phyloP scores from a whole-genome alignment of 495 filamentous ascomycete species.

The Mycothermus thermophilus region DNA sequence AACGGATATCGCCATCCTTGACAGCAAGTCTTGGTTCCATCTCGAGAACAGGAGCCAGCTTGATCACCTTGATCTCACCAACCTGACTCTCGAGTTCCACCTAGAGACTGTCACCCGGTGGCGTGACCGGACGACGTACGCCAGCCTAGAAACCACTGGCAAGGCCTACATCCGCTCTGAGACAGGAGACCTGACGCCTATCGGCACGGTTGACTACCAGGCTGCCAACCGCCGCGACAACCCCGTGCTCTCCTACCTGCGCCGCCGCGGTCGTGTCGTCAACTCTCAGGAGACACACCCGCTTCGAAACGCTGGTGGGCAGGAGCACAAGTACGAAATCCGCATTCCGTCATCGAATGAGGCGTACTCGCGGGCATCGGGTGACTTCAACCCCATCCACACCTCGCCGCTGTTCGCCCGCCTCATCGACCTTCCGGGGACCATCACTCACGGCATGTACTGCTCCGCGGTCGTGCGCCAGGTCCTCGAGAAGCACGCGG shows the following conservation, averaged over 20 bases:
- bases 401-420: constrained; percentile 87
- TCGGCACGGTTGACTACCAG: constrained; percentile 87
- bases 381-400: constrained; percentile 97
- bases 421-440: constrained; percentile 86
- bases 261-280: constrained; percentile 79
- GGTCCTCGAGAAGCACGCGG: constrained; percentile 93
- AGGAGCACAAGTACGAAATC: constrained; percentile 75
- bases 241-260: constrained; percentile 88
- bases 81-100: constrained; percentile 86
- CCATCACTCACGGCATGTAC: constrained; percentile 99
- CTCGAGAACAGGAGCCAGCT: constrained; percentile 32
- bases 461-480: constrained; percentile 88
- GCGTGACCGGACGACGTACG: constrained; percentile 87
- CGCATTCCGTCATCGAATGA: constrained; percentile 92
- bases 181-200: constrained; percentile 13
- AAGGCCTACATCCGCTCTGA: constrained; percentile 66
- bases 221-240: constrained; percentile 83
- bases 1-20: constrained; percentile 83
- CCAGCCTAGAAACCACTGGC: constrained; percentile 83
- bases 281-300: constrained; percentile 29
- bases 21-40: constrained; percentile 93
- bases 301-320: constrained; percentile 41
- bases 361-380: constrained; percentile 89
- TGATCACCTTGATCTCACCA: constrained; percentile 65
- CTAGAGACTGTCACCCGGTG: constrained; percentile 78